A percentile compares a stretch with the other conserved stretches of the same genome.
phyloP scores from a whole-genome alignment of 306 rosid genomes.

The Bauhinia variegata region DNA sequence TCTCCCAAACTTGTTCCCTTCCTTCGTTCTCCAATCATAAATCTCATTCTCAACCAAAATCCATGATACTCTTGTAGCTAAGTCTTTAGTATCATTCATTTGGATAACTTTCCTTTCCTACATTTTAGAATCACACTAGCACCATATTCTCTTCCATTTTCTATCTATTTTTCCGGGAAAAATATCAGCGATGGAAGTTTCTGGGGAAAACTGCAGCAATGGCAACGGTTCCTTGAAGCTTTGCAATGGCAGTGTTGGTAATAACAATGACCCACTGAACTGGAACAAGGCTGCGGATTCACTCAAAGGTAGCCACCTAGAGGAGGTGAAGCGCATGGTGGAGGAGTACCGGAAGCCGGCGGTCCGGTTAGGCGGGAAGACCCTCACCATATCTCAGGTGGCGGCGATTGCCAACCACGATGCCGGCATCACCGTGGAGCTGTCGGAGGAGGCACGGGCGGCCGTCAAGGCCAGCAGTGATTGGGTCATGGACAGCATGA shows the following conservation, averaged over 20 bases:
- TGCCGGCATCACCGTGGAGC: constrained; percentile 50
- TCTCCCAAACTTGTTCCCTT: background rate
- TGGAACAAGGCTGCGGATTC: constrained; percentile 73
- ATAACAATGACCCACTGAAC: constrained; percentile 45
- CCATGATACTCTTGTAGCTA: too few relatives aligned
- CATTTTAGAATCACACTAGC: background rate
- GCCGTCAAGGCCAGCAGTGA: constrained; percentile 84
- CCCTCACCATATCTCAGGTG: constrained; percentile 64
- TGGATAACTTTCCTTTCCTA: background rate
- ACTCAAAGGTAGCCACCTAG: constrained; percentile 72
- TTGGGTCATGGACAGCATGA: constrained; percentile 80
- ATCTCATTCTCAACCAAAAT: too few relatives aligned
- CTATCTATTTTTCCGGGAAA: background rate
- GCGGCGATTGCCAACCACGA: constrained; percentile 60
- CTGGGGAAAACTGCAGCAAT: constrained; percentile 13
- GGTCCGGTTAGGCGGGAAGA: constrained; percentile 67
- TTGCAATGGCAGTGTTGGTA: constrained; percentile 28
- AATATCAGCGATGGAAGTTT: constrained; percentile 7
- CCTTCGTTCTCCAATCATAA: background rate
- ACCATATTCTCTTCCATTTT: background rate
- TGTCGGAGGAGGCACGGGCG: constrained; percentile 52
- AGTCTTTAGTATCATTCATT: background rate
- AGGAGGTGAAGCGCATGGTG: constrained; percentile 80
- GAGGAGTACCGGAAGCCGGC: constrained; percentile 60
- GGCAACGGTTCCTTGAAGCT: constrained; percentile 22